These are phyloP conservation scores for Craterostigma plantagineum DNA, from an alignment of 257 asterid species.

Conservation along the genomic window DNA sequence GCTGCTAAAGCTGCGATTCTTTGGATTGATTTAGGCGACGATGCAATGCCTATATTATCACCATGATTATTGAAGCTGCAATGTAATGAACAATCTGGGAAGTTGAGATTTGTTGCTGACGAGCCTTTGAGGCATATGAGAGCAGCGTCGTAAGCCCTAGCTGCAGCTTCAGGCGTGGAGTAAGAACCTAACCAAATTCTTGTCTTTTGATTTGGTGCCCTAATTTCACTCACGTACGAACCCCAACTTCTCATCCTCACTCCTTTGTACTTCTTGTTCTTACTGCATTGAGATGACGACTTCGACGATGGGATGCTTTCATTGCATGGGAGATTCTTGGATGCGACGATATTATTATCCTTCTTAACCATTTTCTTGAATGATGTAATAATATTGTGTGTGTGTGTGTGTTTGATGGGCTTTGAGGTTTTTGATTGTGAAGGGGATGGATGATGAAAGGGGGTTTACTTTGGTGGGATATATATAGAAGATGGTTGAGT, in stretches of 20 bases:
- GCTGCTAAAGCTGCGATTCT: slow-evolving; percentile 43
- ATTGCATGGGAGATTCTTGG: no score
- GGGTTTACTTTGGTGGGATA: no score
- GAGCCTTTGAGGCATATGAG: slow-evolving; percentile 64
- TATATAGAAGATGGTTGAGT: no score
- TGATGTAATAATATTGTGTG: no score
- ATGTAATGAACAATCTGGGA: slow-evolving; percentile 20
- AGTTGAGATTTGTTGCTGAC: slow-evolving; percentile 42
- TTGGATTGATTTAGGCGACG: slow-evolving; percentile 80
- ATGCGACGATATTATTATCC: no score
- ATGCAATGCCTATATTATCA: slow-evolving; percentile 5
- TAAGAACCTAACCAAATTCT: slow-evolving; percentile 96
- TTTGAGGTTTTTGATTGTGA: background rate
- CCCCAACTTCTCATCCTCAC: slow-evolving; percentile 82
- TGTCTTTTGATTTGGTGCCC: slow-evolving; percentile 90
- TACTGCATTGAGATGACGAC: slow-evolving; percentile 6
- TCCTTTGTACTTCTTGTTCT: slow-evolving; percentile 83
- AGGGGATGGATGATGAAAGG: background rate
- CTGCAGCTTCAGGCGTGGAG: slow-evolving; percentile 89
- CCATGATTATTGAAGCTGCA: background rate
- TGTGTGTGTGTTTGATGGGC: no score
- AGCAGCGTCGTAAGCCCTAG: slow-evolving; percentile 93
- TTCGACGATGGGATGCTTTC: no score
- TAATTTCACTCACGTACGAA: slow-evolving; percentile 43
- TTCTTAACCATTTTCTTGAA: slow-evolving; percentile 29